Evolutionary conservation across 176 grass and related monocot genomes (phyloP).

Genomic region (bread wheat (Triticum aestivum)): DNA sequence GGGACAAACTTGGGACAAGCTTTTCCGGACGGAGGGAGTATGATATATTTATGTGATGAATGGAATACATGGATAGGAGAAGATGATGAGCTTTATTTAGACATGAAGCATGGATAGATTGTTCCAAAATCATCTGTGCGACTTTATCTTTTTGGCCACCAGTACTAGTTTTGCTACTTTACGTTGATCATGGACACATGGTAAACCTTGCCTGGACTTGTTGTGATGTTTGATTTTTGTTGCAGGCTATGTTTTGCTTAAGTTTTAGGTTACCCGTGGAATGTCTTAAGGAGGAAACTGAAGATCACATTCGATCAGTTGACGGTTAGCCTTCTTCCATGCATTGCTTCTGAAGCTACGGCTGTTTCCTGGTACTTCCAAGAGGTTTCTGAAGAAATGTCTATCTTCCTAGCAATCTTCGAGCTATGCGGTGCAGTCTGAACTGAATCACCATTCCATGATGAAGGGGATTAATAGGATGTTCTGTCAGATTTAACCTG

Average conservation of each 20-base stretch:
- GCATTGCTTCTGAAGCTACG: not conserved
- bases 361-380: not conserved
- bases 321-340: not conserved
- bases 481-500: not conserved
- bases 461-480: not conserved
- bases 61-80: not conserved
- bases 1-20: no score
- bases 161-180: not conserved
- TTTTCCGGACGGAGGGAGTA: no score
- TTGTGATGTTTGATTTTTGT: slow-evolving; percentile 29
- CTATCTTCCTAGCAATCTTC: not conserved
- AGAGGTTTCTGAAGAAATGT: not conserved
- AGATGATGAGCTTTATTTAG: not conserved
- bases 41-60: not conserved
- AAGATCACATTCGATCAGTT: slow-evolving; percentile 19
- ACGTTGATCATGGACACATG: not conserved
- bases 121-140: not conserved
- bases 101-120: not conserved
- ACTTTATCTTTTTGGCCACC: not conserved
- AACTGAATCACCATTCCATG: not conserved
- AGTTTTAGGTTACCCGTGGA: slow-evolving; percentile 79
- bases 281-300: slow-evolving; percentile 34
- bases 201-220: not conserved
- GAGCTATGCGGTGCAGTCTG: not conserved
- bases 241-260: slow-evolving; percentile 91